phyloP scores from a whole-genome alignment of 352 stramenopile genomes.

The Globisporangium ultimum region DNA sequence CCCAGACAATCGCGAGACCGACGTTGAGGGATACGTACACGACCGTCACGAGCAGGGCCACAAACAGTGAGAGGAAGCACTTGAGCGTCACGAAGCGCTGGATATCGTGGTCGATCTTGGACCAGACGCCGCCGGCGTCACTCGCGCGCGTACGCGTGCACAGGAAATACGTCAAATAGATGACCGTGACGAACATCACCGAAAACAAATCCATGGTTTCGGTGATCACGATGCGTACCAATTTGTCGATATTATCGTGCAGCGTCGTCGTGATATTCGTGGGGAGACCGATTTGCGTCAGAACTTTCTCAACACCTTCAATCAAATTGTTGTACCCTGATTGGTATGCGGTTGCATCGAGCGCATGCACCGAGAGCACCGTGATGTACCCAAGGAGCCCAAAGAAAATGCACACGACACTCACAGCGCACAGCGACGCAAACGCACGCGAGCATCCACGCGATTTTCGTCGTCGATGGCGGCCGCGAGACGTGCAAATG shows the following conservation, averaged over 20 bases:
- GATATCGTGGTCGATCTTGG: slow-evolving; percentile 88
- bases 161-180: slow-evolving; percentile 88
- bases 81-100: slow-evolving; percentile 88
- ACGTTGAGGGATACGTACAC: slow-evolving; percentile 90
- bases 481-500: slow-evolving; percentile 75
- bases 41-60: slow-evolving; percentile 84
- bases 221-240: slow-evolving; percentile 79
- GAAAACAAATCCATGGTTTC: slow-evolving; percentile 89
- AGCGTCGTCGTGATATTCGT: slow-evolving; percentile 88
- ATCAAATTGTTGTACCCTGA: slow-evolving; percentile 78
- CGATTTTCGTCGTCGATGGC: slow-evolving; percentile 69
- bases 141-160: slow-evolving; percentile 80
- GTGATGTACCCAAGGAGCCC: slow-evolving; percentile 85
- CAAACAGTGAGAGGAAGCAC: slow-evolving; percentile 86
- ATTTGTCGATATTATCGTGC: slow-evolving; percentile 88
- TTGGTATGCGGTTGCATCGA: slow-evolving; percentile 82
- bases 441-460: slow-evolving; percentile 82
- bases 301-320: slow-evolving; percentile 54
- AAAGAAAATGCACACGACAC: slow-evolving; percentile 86
- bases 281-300: slow-evolving; percentile 71
- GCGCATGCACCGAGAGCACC: slow-evolving; percentile 79
- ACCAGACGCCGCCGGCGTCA: slow-evolving; percentile 84
- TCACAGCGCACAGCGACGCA: slow-evolving; percentile 77
- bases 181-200: slow-evolving; percentile 89
- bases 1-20: slow-evolving; percentile 82